Conservation (phyloP, 169 alveolate species). For the Cyclospora cayetanensis region DNA sequence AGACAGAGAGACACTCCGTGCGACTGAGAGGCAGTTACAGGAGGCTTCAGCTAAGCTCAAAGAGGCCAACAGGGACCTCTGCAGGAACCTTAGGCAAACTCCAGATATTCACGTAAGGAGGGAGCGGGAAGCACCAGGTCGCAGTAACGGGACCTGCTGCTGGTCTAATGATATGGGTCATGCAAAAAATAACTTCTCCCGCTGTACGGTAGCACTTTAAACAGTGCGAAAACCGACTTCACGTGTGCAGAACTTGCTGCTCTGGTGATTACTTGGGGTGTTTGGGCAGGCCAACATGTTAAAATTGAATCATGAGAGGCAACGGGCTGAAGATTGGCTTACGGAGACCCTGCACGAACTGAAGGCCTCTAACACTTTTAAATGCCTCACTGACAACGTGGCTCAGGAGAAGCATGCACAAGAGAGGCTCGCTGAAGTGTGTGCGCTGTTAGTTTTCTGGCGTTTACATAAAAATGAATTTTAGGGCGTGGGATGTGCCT, state of each 20-base stretch:
- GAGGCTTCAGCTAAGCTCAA: conserved; percentile 16
- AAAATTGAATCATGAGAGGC: conserved; percentile 47
- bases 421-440: conserved; percentile 16
- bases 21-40: neutral
- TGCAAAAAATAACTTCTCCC: too few species aligned
- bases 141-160: too few species aligned
- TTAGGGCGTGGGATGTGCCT: too few species aligned
- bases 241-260: neutral
- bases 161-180: too few species aligned
- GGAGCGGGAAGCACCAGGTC: too few species aligned
- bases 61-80: conserved; percentile 57
- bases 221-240: neutral
- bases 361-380: conserved; percentile 9
- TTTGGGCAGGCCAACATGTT: conserved; percentile 28
- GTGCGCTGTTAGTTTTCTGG: too few species aligned
- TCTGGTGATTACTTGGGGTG: neutral
- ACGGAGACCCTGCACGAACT: conserved; percentile 6
- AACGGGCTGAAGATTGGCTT: conserved; percentile 27
- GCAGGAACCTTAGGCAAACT: conserved; percentile 61
- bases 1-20: neutral
- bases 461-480: too few species aligned
- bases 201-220: neutral
- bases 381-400: conserved; percentile 30
- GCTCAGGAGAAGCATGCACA: conserved; percentile 25
- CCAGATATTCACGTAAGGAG: conserved; percentile 33